Evolutionary conservation across 495 filamentous ascomycete species (phyloP).

Genomic region (Neurospora hispaniola): DNA sequence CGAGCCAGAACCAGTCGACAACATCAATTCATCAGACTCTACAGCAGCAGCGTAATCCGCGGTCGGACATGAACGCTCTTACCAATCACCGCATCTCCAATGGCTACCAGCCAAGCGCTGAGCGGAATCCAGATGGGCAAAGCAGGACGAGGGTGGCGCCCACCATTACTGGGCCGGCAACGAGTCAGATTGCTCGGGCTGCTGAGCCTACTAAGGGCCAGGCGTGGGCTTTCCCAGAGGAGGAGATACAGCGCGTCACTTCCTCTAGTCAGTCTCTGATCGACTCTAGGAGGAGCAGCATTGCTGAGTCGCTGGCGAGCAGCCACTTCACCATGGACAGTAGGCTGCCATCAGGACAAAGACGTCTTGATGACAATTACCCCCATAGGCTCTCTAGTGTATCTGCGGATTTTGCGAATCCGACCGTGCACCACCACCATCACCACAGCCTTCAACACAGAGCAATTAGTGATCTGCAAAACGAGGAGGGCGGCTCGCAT

Average conservation of each 20-base stretch:
- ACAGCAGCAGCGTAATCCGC: conserved; percentile 42
- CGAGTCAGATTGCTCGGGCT: conserved; percentile 67
- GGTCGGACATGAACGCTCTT: conserved; percentile 28
- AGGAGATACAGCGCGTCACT: conserved; percentile 45
- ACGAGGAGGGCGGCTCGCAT: conserved; percentile 43
- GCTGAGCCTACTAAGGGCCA: conserved; percentile 73
- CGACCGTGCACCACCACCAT: conserved; percentile 61
- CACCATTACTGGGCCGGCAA: conserved; percentile 64
- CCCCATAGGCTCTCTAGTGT: conserved; percentile 21
- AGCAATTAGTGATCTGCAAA: conserved; percentile 55
- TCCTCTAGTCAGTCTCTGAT: conserved; percentile 44
- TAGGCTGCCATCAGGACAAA: conserved; percentile 56
- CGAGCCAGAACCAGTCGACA: conserved; percentile 66
- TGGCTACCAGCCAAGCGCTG: conserved; percentile 47
- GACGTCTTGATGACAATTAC: conserved; percentile 48
- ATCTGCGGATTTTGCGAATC: conserved; percentile 23
- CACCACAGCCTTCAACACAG: conserved; percentile 71
- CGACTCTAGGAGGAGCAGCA: conserved; percentile 61
- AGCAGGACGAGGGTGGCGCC: conserved; percentile 55
- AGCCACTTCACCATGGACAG: conserved; percentile 64
- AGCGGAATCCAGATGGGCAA: conserved; percentile 42
- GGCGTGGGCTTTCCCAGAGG: conserved; percentile 74
- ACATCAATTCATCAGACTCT: conserved; percentile 53
- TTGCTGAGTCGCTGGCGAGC: conserved; percentile 61
- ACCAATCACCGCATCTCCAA: conserved; percentile 49